Evolutionary conservation across 2,329 filamentous ascomycete species (phyloP).

Genomic region (Colletotrichum sp.): DNA sequence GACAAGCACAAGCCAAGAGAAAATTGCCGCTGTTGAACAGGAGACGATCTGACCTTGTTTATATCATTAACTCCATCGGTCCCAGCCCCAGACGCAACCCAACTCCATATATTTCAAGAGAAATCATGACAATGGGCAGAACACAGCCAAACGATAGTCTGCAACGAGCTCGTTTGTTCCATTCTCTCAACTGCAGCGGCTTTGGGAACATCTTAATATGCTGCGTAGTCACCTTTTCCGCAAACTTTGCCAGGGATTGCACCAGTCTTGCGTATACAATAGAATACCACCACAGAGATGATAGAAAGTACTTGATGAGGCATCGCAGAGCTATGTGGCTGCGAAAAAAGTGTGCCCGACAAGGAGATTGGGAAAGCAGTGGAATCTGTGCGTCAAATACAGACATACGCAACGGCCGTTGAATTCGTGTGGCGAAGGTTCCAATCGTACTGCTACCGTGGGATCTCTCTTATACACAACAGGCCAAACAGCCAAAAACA

Average conservation of each 20-base stretch:
- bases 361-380: not conserved
- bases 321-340: not conserved
- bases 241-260: not conserved
- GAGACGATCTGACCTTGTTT: not conserved
- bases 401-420: not conserved
- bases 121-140: not conserved
- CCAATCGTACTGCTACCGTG: not conserved
- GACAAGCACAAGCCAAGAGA: not conserved
- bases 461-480: not conserved
- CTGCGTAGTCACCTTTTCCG: not conserved
- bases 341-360: not conserved
- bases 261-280: not conserved
- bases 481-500: not conserved
- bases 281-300: not conserved
- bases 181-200: not conserved
- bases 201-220: not conserved
- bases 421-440: not conserved
- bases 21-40: not conserved
- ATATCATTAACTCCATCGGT: not conserved
- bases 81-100: not conserved
- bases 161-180: no score
- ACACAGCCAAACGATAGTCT: not conserved
- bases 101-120: not conserved
- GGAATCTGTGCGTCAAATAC: fast-evolving
- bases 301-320: not conserved